Percentiles rank a stretch among this genome's conserved stretches.
Evolutionary conservation across 257 asterid genomes (phyloP).

Genomic region (Misopates orontium): DNA sequence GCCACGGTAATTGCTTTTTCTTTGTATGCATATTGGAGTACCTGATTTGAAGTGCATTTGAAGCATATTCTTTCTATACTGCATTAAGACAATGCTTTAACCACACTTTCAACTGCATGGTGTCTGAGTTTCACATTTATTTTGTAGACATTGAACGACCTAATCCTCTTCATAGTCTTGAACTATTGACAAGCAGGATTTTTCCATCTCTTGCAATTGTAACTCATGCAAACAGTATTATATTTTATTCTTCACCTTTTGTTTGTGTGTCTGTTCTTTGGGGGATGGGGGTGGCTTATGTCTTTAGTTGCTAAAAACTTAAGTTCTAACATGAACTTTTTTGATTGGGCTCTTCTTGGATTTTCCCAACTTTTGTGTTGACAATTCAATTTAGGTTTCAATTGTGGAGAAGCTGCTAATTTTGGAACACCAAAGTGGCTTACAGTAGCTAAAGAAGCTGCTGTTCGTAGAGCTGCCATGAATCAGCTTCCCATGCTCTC

Average conservation of each 20-base stretch:
- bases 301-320: constrained; percentile 1
- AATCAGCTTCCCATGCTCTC: constrained; percentile 99
- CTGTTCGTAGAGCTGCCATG: constrained; percentile 98
- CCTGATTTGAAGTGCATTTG: constrained; percentile 13
- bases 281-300: not conserved
- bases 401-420: constrained; percentile 99
- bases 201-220: not conserved
- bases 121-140: constrained; percentile 15
- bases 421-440: constrained; percentile 97
- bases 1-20: constrained; percentile 79
- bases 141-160: not conserved
- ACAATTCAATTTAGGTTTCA: constrained; percentile 60
- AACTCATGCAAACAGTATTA: constrained; percentile 20
- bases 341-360: constrained; percentile 22
- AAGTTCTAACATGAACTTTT: not conserved
- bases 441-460: constrained; percentile 95
- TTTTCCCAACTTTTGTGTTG: constrained; percentile 12
- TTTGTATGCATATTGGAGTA: constrained; percentile 24
- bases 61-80: constrained; percentile 10
- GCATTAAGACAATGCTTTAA: not conserved
- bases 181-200: constrained; percentile 5
- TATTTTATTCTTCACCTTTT: constrained; percentile 3
- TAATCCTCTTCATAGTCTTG: not conserved
- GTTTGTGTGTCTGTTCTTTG: not conserved
- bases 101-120: constrained; percentile 5